These are phyloP conservation scores for Colletotrichum sp. DNA, from an alignment of 2,329 filamentous ascomycete genomes.

Conservation along the genomic window DNA sequence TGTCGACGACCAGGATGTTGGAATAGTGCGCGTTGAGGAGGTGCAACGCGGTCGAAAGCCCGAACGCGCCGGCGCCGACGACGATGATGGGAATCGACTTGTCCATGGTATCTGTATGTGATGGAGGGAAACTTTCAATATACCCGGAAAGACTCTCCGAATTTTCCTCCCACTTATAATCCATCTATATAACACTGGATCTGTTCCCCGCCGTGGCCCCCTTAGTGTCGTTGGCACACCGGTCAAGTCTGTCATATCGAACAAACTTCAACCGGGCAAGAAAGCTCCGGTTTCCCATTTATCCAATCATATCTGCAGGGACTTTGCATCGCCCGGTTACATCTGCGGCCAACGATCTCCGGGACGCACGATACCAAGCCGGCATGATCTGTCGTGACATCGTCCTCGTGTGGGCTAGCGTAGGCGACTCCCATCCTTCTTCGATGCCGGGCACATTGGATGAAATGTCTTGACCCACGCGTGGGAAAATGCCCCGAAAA, in stretches of 20 bases:
- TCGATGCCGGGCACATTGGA: background rate
- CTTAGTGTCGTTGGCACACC: background rate
- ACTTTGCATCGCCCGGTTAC: background rate
- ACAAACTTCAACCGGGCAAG: background rate
- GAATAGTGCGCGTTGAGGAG: conserved; percentile 46
- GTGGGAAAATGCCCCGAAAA: background rate
- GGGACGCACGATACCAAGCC: background rate
- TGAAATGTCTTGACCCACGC: background rate
- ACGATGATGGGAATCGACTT: conserved; percentile 28
- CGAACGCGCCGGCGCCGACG: conserved; percentile 55
- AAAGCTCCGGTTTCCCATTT: background rate
- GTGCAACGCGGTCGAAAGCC: conserved; percentile 55
- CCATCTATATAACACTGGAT: background rate
- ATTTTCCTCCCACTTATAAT: background rate
- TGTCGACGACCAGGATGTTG: conserved; percentile 53
- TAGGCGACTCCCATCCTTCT: background rate
- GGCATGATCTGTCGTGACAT: background rate
- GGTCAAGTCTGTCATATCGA: background rate
- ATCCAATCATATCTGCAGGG: background rate
- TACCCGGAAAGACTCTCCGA: background rate
- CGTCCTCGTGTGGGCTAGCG: background rate
- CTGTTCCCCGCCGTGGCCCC: background rate
- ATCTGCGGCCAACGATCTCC: background rate
- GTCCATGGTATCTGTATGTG: background rate
- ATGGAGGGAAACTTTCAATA: background rate